Evolutionary conservation across 495 filamentous ascomycete species (phyloP).

Genomic region (Penicillium chermesinum): DNA sequence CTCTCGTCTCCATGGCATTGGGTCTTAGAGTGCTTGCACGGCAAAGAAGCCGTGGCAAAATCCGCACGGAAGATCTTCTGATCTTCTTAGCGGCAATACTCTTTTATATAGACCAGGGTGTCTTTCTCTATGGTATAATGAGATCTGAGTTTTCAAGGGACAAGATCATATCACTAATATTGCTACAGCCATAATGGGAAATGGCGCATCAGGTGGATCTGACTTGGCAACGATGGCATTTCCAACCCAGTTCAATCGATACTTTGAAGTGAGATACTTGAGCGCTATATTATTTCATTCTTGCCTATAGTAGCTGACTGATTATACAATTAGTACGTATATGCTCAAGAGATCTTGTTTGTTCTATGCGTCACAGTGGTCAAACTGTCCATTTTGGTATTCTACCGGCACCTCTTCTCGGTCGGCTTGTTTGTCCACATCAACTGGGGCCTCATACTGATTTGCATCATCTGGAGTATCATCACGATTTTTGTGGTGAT

Average conservation of each 20-base stretch:
- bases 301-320: too few species aligned
- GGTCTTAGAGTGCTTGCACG: neutral
- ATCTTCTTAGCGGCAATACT: neutral
- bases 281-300: neutral
- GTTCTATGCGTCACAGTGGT: neutral
- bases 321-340: neutral
- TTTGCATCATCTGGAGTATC: neutral
- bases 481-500: neutral
- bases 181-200: neutral
- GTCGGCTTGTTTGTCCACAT: neutral
- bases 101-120: neutral
- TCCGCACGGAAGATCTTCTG: neutral
- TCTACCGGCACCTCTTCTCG: neutral
- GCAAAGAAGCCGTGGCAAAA: neutral
- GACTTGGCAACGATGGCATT: neutral
- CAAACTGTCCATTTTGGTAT: neutral
- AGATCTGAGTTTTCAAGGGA: neutral
- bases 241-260: neutral
- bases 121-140: neutral
- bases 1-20: neutral
- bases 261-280: neutral
- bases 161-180: neutral
- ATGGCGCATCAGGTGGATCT: neutral
- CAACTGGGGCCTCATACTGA: neutral
- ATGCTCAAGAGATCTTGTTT: neutral